Evolutionary conservation across 495 filamentous ascomycete species (phyloP).

Genomic region (Penicillium chermesinum): DNA sequence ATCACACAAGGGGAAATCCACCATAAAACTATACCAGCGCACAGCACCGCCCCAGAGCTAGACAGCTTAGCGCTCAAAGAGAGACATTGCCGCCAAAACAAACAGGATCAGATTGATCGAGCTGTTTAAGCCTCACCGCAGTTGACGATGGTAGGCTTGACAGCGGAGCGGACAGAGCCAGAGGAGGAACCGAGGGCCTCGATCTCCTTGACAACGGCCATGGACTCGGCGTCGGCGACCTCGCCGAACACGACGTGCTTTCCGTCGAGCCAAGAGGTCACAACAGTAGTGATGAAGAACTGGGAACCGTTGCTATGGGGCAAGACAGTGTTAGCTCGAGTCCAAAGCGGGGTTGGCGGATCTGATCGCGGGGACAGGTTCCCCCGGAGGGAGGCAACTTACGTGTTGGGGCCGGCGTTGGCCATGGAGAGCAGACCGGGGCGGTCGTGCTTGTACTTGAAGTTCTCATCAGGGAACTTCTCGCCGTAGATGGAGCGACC

Average conservation of each 20-base stretch:
- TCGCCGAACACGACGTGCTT: constrained; percentile 99
- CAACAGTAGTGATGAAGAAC: constrained; percentile 96
- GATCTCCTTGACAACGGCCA: constrained; percentile 62
- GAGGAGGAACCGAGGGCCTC: constrained; percentile 63
- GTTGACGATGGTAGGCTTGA: constrained; percentile 64
- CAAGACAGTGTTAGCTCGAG: neutral
- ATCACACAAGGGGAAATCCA: constrained; percentile 14
- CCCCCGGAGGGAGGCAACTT: constrained; percentile 25
- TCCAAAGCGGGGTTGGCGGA: constrained; percentile 4
- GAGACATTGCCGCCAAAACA: constrained; percentile 12
- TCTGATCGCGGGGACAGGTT: constrained; percentile 1
- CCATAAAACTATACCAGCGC: constrained; percentile 8
- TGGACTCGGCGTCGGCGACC: constrained; percentile 63
- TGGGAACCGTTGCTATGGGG: constrained; percentile 82
- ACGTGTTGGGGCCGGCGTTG: constrained; percentile 87
- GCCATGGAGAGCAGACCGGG: constrained; percentile 96
- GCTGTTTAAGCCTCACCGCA: constrained; percentile 50
- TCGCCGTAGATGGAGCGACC: constrained; percentile 95
- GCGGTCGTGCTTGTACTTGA: constrained; percentile 72
- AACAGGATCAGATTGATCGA: constrained; percentile 7
- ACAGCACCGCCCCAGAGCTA: neutral
- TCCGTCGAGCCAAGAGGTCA: constrained; percentile 85
- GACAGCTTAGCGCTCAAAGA: constrained; percentile 12
- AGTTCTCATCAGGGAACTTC: constrained; percentile 98
- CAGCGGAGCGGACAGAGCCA: constrained; percentile 56